Base-by-base conservation (phyloP, 768 basidiomycete species). In the Rhizopogon vesiculosus region DNA sequence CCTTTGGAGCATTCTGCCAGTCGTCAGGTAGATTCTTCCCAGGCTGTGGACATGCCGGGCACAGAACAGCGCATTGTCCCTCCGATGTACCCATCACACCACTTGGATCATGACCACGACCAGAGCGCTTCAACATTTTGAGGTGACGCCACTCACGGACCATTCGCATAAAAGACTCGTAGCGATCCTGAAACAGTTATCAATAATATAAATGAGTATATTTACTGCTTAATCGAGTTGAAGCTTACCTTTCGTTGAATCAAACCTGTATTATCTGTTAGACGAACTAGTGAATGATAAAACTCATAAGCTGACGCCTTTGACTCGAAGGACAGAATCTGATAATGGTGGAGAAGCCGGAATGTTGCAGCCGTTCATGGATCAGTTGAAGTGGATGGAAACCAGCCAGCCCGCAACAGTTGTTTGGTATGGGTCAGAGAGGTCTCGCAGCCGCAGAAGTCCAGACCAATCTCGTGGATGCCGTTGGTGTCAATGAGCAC, bases 221-320 rank as follows among this genome's bases (percentile, higher is more conserved):
- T 22, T 22, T 22, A 22, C 22, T 22, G 22, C 22, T 22, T 22
- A 22, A 22, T 22, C 22, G 22, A 22, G 22, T 22, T 22, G 22
- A 22, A 22, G 22, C 22, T 22, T 22, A 67, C 64, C 28, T 57
- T 54, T 12, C 48, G 52, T 5, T 25, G 18, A 19, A n/a, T 35
- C 0, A 62, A 53, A 3, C 70, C 69, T 7, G 64, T 69, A 48
- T 74, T 76, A 42, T 75, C 67, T 0, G 68, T 71, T 15, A 55
- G 41, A 7, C 64, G 53, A 1, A 42, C 58, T 1, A 76, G 49
- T 0, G 64, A 41, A 1, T 56, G 56, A 49, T 74, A 76, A 53
- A 66, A 76, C 35, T 74, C 70, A 40, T 61, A 74, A 0, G 54
- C 62, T 0, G 68, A 72, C 0, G 64, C 38, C 45, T 76, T 76